Evolutionary conservation across 148 eudicot species (phyloP).

Genomic region (Silene latifolia): DNA sequence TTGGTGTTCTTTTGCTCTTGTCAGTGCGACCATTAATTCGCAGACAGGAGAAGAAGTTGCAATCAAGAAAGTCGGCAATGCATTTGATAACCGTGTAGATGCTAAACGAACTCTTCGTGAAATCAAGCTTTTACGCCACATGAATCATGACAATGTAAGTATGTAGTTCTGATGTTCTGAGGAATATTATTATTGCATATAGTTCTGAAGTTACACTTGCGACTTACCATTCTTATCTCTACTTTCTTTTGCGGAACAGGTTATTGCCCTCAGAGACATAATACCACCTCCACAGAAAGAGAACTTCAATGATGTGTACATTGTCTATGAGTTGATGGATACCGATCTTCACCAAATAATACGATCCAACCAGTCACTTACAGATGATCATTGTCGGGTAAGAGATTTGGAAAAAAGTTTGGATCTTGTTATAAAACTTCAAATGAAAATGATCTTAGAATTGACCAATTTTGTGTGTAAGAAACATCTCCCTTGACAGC

Average conservation of each 20-base stretch:
- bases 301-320: slow-evolving; percentile 65
- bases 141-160: slow-evolving; percentile 78
- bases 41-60: slow-evolving; percentile 83
- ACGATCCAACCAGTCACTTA: slow-evolving; percentile 48
- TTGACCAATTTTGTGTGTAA: no score
- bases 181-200: neutral
- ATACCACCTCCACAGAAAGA: slow-evolving; percentile 62
- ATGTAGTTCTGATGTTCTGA: neutral
- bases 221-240: no score
- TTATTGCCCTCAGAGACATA: slow-evolving; percentile 50
- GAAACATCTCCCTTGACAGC: no score
- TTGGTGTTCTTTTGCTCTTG: slow-evolving; percentile 19
- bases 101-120: slow-evolving; percentile 82
- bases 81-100: slow-evolving; percentile 75
- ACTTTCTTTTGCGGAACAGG: slow-evolving; percentile 44
- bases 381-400: slow-evolving; percentile 78
- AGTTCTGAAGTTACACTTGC: no score
- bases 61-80: slow-evolving; percentile 77
- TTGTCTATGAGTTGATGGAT: slow-evolving; percentile 69
- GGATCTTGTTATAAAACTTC: neutral
- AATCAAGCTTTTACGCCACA: slow-evolving; percentile 74
- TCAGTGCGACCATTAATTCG: slow-evolving; percentile 70
- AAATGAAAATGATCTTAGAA: neutral
- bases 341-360: slow-evolving; percentile 81
- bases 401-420: slow-evolving; percentile 15